Conservation (phyloP, 371 early-diverging fungal species). For the Batkoa obscura region DNA sequence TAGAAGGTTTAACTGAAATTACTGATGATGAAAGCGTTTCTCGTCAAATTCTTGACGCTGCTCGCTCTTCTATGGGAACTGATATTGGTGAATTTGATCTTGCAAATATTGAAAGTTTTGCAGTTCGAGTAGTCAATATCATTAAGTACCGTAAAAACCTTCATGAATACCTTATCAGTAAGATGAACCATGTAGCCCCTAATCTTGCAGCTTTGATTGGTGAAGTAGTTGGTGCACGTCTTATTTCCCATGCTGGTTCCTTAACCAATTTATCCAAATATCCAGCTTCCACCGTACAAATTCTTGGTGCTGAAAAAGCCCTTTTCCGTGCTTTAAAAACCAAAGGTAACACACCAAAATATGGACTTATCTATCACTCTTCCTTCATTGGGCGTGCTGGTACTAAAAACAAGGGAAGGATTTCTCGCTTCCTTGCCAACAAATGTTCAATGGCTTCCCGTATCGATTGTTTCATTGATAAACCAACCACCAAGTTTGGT, state of each 20-base stretch:
- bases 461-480: conserved; percentile 90
- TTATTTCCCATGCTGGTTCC: conserved; percentile 85
- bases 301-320: conserved; percentile 96
- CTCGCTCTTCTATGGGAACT: conserved; percentile 88
- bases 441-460: conserved; percentile 95
- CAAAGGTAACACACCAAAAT: conserved; percentile 96
- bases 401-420: conserved; percentile 94
- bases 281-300: conserved; percentile 91
- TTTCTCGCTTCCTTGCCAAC: conserved; percentile 96
- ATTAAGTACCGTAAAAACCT: conserved; percentile 75
- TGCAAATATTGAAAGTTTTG: conserved; percentile 57
- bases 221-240: conserved; percentile 77
- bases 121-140: conserved; percentile 68
- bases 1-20: conserved; percentile 55
- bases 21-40: conserved; percentile 45
- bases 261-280: conserved; percentile 78
- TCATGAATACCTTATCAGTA: conserved; percentile 71
- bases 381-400: conserved; percentile 89
- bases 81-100: conserved; percentile 82
- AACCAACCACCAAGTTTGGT: conserved; percentile 81
- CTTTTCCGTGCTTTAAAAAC: conserved; percentile 95
- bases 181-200: conserved; percentile 81
- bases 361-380: conserved; percentile 95
- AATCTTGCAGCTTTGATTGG: conserved; percentile 84
- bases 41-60: conserved; percentile 35